phyloP scores from a whole-genome alignment of 768 basidiomycete genomes.

The Tulasnella sp. region DNA sequence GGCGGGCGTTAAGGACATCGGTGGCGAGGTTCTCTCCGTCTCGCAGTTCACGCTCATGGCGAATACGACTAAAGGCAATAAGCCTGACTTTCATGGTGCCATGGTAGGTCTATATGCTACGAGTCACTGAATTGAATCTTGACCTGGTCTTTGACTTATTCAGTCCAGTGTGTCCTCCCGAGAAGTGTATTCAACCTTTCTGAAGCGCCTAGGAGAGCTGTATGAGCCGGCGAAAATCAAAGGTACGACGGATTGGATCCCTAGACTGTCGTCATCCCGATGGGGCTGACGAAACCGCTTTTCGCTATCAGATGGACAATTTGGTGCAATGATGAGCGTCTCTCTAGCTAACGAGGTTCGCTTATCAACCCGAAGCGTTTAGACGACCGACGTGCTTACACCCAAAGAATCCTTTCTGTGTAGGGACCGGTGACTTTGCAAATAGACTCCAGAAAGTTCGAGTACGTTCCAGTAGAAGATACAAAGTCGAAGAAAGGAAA shows the following conservation, averaged over 20 bases:
- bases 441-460: slow-evolving; percentile 45
- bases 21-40: slow-evolving; percentile 85
- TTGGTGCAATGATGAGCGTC: slow-evolving; percentile 96
- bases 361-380: not conserved
- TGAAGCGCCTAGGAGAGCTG: slow-evolving; percentile 49
- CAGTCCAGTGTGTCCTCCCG: slow-evolving; percentile 59
- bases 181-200: slow-evolving; percentile 57
- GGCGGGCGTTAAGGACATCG: slow-evolving; percentile 71
- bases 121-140: not conserved
- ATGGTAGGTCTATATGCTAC: slow-evolving; percentile 47
- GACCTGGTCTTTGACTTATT: not conserved
- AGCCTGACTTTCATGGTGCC: slow-evolving; percentile 85
- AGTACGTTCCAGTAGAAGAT: slow-evolving; percentile 7
- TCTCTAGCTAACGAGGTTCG: slow-evolving; percentile 72
- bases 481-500: not conserved
- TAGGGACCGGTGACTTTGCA: slow-evolving; percentile 82
- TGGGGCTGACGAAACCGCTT: not conserved
- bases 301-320: slow-evolving; percentile 61
- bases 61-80: slow-evolving; percentile 75
- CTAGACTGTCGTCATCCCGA: not conserved
- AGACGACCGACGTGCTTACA: not conserved
- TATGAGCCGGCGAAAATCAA: slow-evolving; percentile 70
- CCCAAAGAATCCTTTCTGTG: not conserved
- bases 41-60: slow-evolving; percentile 91
- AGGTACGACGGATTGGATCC: slow-evolving; percentile 41